Evolutionary conservation across 1,139 yeast genomes (phyloP), one percentile per base, ranked within the genome.

Genomic region (Suzukiozyma palmioleophila): DNA sequence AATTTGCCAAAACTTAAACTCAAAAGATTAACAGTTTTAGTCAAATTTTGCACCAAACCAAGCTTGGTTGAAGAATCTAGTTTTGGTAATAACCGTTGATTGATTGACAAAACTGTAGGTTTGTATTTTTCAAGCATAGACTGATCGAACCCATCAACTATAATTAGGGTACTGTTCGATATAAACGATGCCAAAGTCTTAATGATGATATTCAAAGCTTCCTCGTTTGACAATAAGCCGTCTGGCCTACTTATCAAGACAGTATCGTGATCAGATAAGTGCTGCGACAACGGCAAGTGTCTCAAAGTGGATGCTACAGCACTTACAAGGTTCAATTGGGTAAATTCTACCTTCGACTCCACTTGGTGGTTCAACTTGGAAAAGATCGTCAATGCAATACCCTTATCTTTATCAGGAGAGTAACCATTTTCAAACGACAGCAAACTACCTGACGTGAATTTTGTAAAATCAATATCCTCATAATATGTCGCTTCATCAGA

Each of bases 321-420:
- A 45, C 87, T 77, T 11, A 82, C 81, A 39, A 84, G 62, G 49
- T 79, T 81, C 43, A 76, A 65, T 44, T 82, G 88, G 13, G 79
- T 75, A 53, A 74, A 84, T 15, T 59, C 66, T 8, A 62, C 56
- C 14, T 54, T 50, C 1, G 63, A 50, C 13, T 53, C 38, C 6
- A 60, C 53, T 26, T 52, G 55, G 11, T 28, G 37, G 13, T 54
- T 56, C 12, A 51, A 39, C 26, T 51, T 50, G 4, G 52, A 45
- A 9, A 58, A 51, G 9, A 62, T 39, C 32, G 54, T 55, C 14
- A 71, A 38, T 1, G 73, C 65, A 3, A 64, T 59, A 1, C 77
- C 77, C 38, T 57, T 61, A 48, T 72, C 76, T 37, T 65, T 64
- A 12, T 49, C 59, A 28, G 52, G 54, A 15, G 54, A 35, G 48